A percentile compares a stretch with the other conserved stretches of the same genome.
Evolutionary conservation across 495 filamentous ascomycete species (phyloP).

Genomic region (Podospora pseudoanserina): DNA sequence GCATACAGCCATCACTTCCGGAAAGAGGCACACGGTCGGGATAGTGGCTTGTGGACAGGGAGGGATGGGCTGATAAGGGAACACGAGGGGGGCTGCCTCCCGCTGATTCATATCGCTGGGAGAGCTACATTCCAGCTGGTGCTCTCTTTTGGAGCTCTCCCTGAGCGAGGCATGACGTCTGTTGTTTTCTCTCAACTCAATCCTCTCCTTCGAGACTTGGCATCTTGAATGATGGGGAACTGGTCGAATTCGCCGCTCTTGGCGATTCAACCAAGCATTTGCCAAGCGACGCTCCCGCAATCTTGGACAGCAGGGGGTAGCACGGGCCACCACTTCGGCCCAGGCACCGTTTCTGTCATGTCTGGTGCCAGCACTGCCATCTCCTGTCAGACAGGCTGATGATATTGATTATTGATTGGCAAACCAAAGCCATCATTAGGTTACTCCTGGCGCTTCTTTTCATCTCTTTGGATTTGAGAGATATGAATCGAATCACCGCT

Average conservation of each 20-base stretch:
- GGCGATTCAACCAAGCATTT: neutral
- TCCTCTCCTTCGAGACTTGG: neutral
- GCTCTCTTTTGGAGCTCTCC: neutral
- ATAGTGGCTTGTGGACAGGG: neutral
- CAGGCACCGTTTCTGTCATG: neutral
- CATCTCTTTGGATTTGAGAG: too few relatives aligned
- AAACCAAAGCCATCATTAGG: neutral
- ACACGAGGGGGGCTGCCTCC: slow-evolving; percentile 1
- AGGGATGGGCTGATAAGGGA: neutral
- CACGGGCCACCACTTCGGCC: neutral
- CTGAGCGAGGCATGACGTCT: neutral
- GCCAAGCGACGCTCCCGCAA: neutral
- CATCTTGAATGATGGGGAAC: neutral
- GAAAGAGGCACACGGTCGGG: neutral
- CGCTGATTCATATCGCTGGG: neutral
- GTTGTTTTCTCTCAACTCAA: neutral
- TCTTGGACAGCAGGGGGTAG: neutral
- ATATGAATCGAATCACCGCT: neutral
- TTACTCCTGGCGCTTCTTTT: neutral
- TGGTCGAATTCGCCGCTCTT: neutral
- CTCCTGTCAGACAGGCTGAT: neutral
- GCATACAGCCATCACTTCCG: neutral
- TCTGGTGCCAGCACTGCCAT: neutral
- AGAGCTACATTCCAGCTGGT: neutral
- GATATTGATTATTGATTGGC: neutral